Evolutionary conservation across 805 yeast genomes (phyloP), one percentile per base, ranked within the genome.

Genomic region (Nakazawaea holstii): DNA sequence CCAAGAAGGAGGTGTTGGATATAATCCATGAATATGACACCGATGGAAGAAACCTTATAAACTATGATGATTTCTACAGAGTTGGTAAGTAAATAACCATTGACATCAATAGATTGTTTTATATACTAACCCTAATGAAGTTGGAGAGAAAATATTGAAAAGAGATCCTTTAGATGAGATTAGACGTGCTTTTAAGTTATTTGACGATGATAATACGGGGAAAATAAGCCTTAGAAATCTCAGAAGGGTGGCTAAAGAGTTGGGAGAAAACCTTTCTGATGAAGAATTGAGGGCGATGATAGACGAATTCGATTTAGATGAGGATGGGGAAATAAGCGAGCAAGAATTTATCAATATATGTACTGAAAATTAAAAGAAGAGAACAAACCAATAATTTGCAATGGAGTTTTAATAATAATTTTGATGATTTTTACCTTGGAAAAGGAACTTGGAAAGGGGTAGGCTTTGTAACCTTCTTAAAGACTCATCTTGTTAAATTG

Each of bases 281-380:
- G 96, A 89, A 50, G 99, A 94, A 60, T 71, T 94, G 44, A 76
- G 87, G 55, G 97, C 97, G 4, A 94, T 94, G 99, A 94, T 94
- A 54, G 96, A 91, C 52, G 98, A 92, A 64, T 94, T 94, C 61
- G 99, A 94, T 67, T 68, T 91, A 44, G 97, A 94, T 62, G 95
- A 88, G 48, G 98, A 94, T 64, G 98, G 98, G 43, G 96, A 87
- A 54, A 91, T 90, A 55, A 84, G 84, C 59, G 95, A 87, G 59
- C 88, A 87, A 53, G 97, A 91, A 67, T 90, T 91, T 60, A 87
- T 89, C 51, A 86, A 86, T 49, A 88, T 90, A 37, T 89, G 96
- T 63, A 81, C 88, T 15, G 96, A 89, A 57, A 76, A 72, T 53
- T 78, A 17, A 38, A 8, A 33, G 3, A 8, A 20, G 24, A 20